Evolutionary conservation across 2,329 filamentous ascomycete genomes (phyloP), one percentile per base, ranked within the genome.

Genomic region (Paramyrothecium sp.): DNA sequence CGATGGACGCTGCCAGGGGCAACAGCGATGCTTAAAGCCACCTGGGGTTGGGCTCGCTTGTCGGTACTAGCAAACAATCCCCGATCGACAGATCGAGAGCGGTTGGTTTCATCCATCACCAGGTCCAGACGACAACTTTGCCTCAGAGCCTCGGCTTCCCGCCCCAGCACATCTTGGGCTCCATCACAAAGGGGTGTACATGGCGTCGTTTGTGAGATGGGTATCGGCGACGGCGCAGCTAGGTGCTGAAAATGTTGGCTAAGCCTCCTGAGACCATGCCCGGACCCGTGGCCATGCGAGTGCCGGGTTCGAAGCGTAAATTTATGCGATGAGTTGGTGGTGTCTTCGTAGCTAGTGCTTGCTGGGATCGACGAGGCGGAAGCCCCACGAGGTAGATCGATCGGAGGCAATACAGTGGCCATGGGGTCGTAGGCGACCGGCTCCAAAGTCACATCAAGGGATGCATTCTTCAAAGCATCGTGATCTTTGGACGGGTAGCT

Each of bases 1-100:
- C 63, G 60, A 65, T 78, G 86, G 63, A 79, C 79, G 69, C 69
- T 86, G 57, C 89, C 89, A 3, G 87, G 81, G 1, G 83, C 89
- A 21, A 82, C 75, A 1, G 86, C 80, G 3, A 80, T 84, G 68
- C 82, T 89, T 23, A 91, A 65, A 3, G 83, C 84, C 2, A 92
- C 79, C 60, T 84, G 86, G 1, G 90, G 79, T 46, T 81, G 81
- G 2, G 82, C 83, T 58, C 89, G 87, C 62, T 88, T 86, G 67
- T 91, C 87, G 10, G 79, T 75, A 54, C 78, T 85, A 21, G 78
- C 76, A 54, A 89, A 87, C 3, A 83, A 62, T 62, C 81, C 80
- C 46, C 86, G 79, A 58, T 92, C 89, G 7, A 86, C 84, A 0
- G 89, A 91, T 33, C 80, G 81, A 5, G 85, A 82, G 34, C 88